Conservation (phyloP, 2,329 filamentous ascomycete genomes). For the Pestalotiopsis sp. region DNA sequence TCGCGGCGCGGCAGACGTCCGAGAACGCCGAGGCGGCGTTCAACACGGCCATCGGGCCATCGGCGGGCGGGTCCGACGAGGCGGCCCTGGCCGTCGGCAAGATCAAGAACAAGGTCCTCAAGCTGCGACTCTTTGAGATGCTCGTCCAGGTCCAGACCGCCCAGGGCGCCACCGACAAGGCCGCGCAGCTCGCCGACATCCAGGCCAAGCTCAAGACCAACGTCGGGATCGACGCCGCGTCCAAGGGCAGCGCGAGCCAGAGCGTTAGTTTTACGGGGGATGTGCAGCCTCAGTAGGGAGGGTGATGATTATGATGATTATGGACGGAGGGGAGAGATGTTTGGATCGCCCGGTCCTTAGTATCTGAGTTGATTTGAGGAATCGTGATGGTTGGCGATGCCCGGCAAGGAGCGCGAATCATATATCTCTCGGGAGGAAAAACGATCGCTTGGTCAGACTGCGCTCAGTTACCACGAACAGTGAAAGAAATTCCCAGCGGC, state of each 20-base stretch:
- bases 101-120: constrained; percentile 20
- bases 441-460: too few relatives aligned
- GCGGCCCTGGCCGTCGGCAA: constrained; percentile 14
- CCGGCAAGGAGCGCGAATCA: too few relatives aligned
- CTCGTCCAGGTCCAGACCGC: constrained; percentile 13
- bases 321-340: too few relatives aligned
- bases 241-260: constrained; percentile 13
- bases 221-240: constrained; percentile 12
- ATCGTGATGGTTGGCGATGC: too few relatives aligned
- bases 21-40: constrained; percentile 17
- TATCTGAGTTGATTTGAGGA: too few relatives aligned
- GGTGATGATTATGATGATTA: too few relatives aligned
- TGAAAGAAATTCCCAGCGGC: too few relatives aligned
- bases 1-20: constrained; percentile 15
- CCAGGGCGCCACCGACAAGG: constrained; percentile 12
- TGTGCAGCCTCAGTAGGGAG: constrained; percentile 1
- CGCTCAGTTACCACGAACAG: too few relatives aligned
- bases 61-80: neutral
- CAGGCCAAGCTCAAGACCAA: constrained; percentile 15
- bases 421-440: too few relatives aligned
- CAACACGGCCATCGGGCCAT: constrained; percentile 12
- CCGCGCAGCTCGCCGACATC: constrained; percentile 13
- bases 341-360: too few relatives aligned
- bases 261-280: constrained; percentile 16
- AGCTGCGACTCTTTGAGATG: constrained; percentile 16